Conservation (phyloP, 768 basidiomycete genomes). For the Gelatoporia subvermispora region DNA sequence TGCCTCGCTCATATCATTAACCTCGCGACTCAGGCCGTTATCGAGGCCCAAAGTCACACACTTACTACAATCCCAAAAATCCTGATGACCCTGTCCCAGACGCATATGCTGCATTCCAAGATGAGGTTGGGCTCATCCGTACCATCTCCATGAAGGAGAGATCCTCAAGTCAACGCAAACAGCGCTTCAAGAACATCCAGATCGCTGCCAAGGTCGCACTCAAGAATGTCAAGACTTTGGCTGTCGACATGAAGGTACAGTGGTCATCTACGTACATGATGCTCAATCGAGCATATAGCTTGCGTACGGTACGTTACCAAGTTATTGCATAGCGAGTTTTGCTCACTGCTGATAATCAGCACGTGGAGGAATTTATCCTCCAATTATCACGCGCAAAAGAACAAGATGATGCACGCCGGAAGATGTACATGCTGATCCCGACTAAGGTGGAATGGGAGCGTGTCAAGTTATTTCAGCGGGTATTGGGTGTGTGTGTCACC, state of each 20-base stretch:
- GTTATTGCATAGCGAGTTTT: slow-evolving; percentile 5
- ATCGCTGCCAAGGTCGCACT: not conserved
- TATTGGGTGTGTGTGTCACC: slow-evolving; percentile 19
- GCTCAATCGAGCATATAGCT: too few species aligned
- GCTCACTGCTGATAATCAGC: not conserved
- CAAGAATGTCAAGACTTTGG: slow-evolving; percentile 7
- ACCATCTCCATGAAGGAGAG: slow-evolving; percentile 23
- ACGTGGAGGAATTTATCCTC: slow-evolving; percentile 19
- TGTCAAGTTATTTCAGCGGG: slow-evolving; percentile 12
- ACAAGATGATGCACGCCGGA: slow-evolving; percentile 11
- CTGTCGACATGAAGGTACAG: slow-evolving; percentile 25
- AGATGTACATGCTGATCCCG: slow-evolving; percentile 15
- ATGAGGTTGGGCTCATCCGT: slow-evolving; percentile 25
- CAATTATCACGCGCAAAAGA: slow-evolving; percentile 18
- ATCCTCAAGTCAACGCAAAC: slow-evolving; percentile 25
- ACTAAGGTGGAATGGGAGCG: too few species aligned
- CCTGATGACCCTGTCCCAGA: slow-evolving; percentile 10
- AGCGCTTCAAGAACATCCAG: slow-evolving; percentile 18
- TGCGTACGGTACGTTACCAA: slow-evolving; percentile 25
- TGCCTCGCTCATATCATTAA: too few species aligned
- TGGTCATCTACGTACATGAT: too few species aligned
- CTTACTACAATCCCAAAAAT: slow-evolving; percentile 19
- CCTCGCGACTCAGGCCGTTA: too few species aligned
- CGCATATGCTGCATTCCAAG: slow-evolving; percentile 3
- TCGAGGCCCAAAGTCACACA: slow-evolving; percentile 19